Percentiles rank a stretch among this genome's conserved stretches.
Conservation (phyloP, 257 asterid genomes). For the Ilex aquifolium region DNA sequence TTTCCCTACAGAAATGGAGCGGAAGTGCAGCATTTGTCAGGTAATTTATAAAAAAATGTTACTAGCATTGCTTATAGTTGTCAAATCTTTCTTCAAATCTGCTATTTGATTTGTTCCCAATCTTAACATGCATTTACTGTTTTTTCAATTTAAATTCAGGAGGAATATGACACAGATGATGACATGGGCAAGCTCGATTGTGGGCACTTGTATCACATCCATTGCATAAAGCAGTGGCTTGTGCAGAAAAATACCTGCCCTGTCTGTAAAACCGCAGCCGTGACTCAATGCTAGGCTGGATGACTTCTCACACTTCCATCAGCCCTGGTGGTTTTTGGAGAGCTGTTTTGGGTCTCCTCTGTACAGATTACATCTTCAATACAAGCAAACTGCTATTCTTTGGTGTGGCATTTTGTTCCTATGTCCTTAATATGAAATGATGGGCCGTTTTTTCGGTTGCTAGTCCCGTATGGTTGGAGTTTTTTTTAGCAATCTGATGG, state of each 20-base stretch:
- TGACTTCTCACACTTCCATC: constrained; percentile 8
- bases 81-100: too few relatives aligned
- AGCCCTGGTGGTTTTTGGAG: constrained; percentile 10
- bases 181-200: constrained; percentile 71
- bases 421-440: too few relatives aligned
- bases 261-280: neutral
- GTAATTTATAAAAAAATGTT: constrained; percentile 21
- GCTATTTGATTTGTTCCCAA: neutral
- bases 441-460: too few relatives aligned
- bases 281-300: neutral
- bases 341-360: constrained; percentile 8
- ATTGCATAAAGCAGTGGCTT: constrained; percentile 80
- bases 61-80: neutral
- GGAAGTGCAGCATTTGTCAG: constrained; percentile 84
- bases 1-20: constrained; percentile 38
- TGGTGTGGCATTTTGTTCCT: neutral
- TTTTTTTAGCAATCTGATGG: too few relatives aligned
- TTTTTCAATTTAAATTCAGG: constrained; percentile 22
- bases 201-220: constrained; percentile 65
- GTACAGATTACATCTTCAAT: constrained; percentile 31
- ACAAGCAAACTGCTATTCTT: constrained; percentile 27
- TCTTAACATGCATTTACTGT: constrained; percentile 11
- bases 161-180: constrained; percentile 64
- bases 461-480: too few relatives aligned
- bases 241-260: neutral